phyloP scores from a whole-genome alignment of 306 rosid species.

The Erythrophleum fordii region DNA sequence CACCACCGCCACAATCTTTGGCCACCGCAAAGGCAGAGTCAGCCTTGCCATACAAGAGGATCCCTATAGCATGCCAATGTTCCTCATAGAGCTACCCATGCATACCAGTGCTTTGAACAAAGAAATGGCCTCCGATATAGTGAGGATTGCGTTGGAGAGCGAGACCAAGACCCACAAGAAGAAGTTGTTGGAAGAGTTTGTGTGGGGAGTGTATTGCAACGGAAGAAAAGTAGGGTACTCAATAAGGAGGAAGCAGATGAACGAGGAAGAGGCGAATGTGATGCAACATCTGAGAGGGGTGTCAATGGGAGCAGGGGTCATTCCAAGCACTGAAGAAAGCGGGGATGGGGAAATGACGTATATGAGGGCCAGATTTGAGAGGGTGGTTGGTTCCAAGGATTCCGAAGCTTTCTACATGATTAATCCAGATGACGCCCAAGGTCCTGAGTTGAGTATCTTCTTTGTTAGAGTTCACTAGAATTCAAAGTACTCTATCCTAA shows the following conservation, averaged over 20 bases:
- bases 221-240: conserved; percentile 89
- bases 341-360: conserved; percentile 86
- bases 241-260: conserved; percentile 76
- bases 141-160: conserved; percentile 93
- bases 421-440: conserved; percentile 82
- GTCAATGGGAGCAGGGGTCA: conserved; percentile 96
- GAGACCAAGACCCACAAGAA: conserved; percentile 78
- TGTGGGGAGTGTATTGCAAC: conserved; percentile 93
- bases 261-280: conserved; percentile 85
- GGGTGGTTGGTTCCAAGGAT: conserved; percentile 90
- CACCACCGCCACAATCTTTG: conserved; percentile 86
- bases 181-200: conserved; percentile 82
- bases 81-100: conserved; percentile 87
- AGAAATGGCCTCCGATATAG: conserved; percentile 82
- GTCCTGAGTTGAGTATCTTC: conserved; percentile 90
- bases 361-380: conserved; percentile 83
- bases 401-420: conserved; percentile 89
- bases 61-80: conserved; percentile 83
- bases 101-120: conserved; percentile 69
- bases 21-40: conserved; percentile 84
- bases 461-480: conserved; percentile 71
- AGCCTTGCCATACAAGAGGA: conserved; percentile 91
- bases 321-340: conserved; percentile 44
- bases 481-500: background rate
- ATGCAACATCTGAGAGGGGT: conserved; percentile 94